Percentiles rank a stretch among this genome's conserved stretches.
Evolutionary conservation across 2,329 filamentous ascomycete species (phyloP).

Genomic region (Trichoderma cornu-damae): DNA sequence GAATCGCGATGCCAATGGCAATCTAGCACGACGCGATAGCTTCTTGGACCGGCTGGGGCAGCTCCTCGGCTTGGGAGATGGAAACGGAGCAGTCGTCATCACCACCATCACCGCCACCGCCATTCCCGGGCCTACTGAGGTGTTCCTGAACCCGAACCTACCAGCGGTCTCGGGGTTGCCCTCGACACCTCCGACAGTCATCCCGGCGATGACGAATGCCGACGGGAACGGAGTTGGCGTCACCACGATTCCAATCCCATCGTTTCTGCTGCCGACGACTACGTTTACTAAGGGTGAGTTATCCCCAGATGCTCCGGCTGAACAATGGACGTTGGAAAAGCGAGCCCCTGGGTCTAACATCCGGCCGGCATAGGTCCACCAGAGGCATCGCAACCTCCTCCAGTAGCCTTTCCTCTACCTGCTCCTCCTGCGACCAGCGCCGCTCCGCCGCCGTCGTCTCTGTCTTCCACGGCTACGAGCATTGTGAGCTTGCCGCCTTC

Average conservation of each 20-base stretch:
- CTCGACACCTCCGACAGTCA: background rate
- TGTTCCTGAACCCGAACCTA: background rate
- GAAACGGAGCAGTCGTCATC: background rate
- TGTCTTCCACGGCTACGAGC: background rate
- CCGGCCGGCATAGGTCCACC: background rate
- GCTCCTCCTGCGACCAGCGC: background rate
- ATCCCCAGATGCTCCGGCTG: background rate
- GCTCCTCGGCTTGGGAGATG: constrained; percentile 10
- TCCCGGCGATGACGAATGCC: constrained; percentile 17
- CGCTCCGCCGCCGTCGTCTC: background rate
- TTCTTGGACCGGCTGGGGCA: constrained; percentile 19
- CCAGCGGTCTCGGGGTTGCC: background rate
- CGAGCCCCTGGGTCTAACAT: background rate
- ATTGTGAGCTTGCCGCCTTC: background rate
- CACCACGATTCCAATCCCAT: constrained; percentile 28
- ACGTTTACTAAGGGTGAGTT: constrained; percentile 23
- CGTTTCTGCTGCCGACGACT: constrained; percentile 28
- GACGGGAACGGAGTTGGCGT: constrained; percentile 30
- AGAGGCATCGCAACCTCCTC: constrained; percentile 1
- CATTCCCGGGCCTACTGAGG: constrained; percentile 3
- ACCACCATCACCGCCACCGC: constrained; percentile 3
- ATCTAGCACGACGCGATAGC: constrained; percentile 1
- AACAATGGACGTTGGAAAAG: background rate
- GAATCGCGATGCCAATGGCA: constrained; percentile 5
- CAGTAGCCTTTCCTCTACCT: background rate